Base-by-base conservation (phyloP, 2,329 filamentous ascomycete genomes). In the Gnomoniopsis smithogilvyi region DNA sequence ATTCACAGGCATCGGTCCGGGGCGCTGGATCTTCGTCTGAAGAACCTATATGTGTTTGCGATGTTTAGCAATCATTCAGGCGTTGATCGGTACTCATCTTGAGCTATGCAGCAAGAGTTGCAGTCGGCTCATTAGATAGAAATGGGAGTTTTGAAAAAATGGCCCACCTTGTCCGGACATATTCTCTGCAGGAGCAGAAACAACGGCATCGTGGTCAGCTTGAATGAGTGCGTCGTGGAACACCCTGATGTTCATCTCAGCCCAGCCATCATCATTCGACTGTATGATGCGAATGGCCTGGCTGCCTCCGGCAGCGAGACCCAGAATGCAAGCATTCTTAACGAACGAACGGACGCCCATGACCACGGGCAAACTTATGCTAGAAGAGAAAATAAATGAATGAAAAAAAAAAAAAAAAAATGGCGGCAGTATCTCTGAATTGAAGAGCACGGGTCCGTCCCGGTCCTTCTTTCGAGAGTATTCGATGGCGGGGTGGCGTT, bases 201-300 rank as follows among this genome's bases (percentile, higher is more conserved):
- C 76, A 10, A 90, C 76, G 10, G 85, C 84, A 11, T 83, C 75
- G 65, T 90, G 81, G 0, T 83, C 84, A 2, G 81, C 78, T 1
- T 71, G 70, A 11, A 73, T 78, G 45, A 91, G 72, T 11, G 78
- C 75, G 54, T 83, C 72, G 71, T 87, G 83, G 54, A 90, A 74
- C 0, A 79, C 77, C n/a, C 88, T 81, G 52, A 87, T 73, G 67
- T 90, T 89, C 45, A 80, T 79, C 73, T 90, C 88, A 6, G 87
- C 86, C 88, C 88, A 91, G 38, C 88, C 88, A 68, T 91, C 88
- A 64, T 91, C 88, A 70, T 91, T 91, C 64, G 81, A 81, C 58
- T 87, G 83, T 56, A 91, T 68, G 48, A 48, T 3, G 48, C 60
- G 38, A 56, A 46, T 43, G 48, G 41, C 19, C 26, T 51, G 19